phyloP scores from a whole-genome alignment of 768 basidiomycete genomes.

The Lentinula raphanica region DNA sequence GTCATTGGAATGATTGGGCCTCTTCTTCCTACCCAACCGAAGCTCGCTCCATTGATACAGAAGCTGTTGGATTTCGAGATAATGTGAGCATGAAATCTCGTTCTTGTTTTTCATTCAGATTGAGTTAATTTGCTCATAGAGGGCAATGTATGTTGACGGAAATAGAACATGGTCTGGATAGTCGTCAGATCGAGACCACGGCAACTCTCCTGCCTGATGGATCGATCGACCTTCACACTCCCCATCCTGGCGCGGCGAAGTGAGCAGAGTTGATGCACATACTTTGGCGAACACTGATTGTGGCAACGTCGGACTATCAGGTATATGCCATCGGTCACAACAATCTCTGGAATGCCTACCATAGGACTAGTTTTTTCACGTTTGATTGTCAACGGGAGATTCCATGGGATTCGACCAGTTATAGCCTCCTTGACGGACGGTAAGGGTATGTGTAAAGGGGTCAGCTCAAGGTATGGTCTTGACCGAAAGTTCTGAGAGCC shows the following conservation, averaged over 20 bases:
- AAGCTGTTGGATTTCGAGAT: slow-evolving; percentile 7
- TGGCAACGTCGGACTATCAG: background rate
- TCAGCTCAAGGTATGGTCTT: background rate
- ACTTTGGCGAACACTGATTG: background rate
- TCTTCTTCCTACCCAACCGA: background rate
- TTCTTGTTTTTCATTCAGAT: no score
- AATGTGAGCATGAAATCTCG: background rate
- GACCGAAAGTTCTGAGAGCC: no score
- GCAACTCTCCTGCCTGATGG: slow-evolving; percentile 27
- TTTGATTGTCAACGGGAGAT: slow-evolving; percentile 23
- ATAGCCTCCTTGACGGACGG: slow-evolving; percentile 27
- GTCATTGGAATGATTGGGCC: slow-evolving; percentile 9
- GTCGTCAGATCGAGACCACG: slow-evolving; percentile 32
- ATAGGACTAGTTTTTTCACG: slow-evolving; percentile 29
- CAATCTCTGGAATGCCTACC: slow-evolving; percentile 24
- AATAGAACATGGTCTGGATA: slow-evolving; percentile 34
- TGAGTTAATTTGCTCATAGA: no score
- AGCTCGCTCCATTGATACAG: background rate
- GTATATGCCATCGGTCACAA: slow-evolving; percentile 29
- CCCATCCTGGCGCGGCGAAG: slow-evolving; percentile 26
- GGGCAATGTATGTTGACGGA: slow-evolving; percentile 29
- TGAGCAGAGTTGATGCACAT: slow-evolving; percentile 8
- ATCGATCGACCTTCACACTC: slow-evolving; percentile 27
- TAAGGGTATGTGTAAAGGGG: slow-evolving; percentile 15
- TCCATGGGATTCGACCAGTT: slow-evolving; percentile 28